Conservation (phyloP, 2,329 filamentous ascomycete genomes). For the Diplodia corticola region DNA sequence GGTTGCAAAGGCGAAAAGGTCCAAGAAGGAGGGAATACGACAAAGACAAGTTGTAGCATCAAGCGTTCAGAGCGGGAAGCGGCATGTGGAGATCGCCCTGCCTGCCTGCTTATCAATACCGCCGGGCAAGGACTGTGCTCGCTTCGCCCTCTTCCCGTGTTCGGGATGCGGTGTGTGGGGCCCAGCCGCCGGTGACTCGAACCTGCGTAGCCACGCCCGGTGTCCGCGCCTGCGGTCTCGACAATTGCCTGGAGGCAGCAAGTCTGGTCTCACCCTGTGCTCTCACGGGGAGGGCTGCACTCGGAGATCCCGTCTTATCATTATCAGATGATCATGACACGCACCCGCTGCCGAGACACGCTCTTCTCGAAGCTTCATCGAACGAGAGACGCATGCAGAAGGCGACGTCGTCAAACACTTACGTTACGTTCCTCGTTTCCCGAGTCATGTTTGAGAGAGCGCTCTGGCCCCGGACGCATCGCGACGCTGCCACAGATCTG, state of each 20-base stretch:
- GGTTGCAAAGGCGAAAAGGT: not conserved
- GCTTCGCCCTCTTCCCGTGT: not conserved
- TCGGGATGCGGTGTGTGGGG: not conserved
- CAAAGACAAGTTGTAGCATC: not conserved
- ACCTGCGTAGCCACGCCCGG: no score
- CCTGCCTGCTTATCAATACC: conserved; percentile 9
- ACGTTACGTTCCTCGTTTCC: not conserved
- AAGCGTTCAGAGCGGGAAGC: not conserved
- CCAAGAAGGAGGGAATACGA: not conserved
- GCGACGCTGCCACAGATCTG: conserved; percentile 6
- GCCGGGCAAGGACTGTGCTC: not conserved
- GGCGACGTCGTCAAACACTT: not conserved
- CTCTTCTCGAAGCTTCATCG: not conserved
- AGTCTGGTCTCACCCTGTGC: not conserved
- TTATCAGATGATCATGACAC: conserved; percentile 10
- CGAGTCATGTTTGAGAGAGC: not conserved
- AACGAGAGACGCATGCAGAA: not conserved
- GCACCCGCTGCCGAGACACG: not conserved
- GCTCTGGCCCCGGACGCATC: not conserved
- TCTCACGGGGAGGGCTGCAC: not conserved
- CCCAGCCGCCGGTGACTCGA: not conserved
- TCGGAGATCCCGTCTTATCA: not conserved
- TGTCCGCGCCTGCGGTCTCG: conserved; percentile 2
- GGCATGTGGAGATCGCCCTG: not conserved
- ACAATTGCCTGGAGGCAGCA: not conserved